Evolutionary conservation across 139 green algal genomes (phyloP).

Genomic region (Penium margaritaceum): DNA sequence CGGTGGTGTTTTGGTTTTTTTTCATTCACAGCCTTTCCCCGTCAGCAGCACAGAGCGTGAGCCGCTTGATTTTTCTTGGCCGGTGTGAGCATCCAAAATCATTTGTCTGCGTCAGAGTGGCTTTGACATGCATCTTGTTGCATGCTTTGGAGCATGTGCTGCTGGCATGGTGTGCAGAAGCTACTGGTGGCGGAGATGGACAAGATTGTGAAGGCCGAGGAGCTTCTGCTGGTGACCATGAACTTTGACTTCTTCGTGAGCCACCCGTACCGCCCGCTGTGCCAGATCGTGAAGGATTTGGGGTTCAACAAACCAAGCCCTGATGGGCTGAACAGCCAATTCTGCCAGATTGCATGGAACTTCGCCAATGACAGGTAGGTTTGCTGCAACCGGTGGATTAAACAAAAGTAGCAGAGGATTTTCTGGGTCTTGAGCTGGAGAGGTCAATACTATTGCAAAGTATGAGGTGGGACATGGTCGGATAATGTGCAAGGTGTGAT

Average conservation of each 20-base stretch:
- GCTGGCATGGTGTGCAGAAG: slow-evolving; percentile 15
- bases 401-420: background rate
- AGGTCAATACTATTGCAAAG: no score
- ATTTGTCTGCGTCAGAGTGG: background rate
- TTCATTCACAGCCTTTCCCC: no score
- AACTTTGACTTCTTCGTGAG: slow-evolving; percentile 30
- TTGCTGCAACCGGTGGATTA: background rate
- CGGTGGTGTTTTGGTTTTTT: background rate
- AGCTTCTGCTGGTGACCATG: slow-evolving; percentile 17
- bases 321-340: background rate
- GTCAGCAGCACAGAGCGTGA: no score
- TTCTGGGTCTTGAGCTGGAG: no score
- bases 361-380: slow-evolving; percentile 37
- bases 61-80: no score
- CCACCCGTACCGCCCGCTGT: slow-evolving; percentile 25
- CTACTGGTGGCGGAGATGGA: slow-evolving; percentile 26
- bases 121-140: no score
- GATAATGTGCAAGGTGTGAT: no score
- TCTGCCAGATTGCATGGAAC: slow-evolving; percentile 40
- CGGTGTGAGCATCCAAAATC: background rate
- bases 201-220: slow-evolving; percentile 14
- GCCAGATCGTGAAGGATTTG: slow-evolving; percentile 20
- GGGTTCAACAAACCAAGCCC: slow-evolving; percentile 2
- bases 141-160: no score
- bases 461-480: no score